Evolutionary conservation across 345 rosid genomes (phyloP).

Genomic region (Euphorbia pulcherrima): DNA sequence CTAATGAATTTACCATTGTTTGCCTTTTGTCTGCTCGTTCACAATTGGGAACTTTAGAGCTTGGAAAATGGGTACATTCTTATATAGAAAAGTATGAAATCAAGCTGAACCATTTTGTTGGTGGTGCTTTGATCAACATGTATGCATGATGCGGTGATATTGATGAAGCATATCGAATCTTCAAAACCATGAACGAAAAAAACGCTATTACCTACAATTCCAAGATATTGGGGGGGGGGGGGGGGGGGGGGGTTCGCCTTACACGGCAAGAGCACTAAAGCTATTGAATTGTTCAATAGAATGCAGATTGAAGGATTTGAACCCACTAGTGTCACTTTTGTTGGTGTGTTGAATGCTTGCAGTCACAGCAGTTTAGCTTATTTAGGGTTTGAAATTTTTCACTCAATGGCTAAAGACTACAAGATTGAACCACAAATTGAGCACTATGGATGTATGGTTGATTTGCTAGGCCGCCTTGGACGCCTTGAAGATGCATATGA

Average conservation of each 20-base stretch:
- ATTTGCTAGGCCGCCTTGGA: constrained; percentile 59
- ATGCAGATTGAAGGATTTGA: constrained; percentile 42
- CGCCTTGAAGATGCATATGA: constrained; percentile 43
- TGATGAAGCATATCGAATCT: constrained; percentile 39
- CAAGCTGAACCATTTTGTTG: constrained; percentile 44
- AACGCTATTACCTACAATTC: constrained; percentile 51
- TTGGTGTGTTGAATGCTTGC: constrained; percentile 55
- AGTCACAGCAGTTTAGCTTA: constrained; percentile 63
- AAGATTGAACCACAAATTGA: constrained; percentile 48
- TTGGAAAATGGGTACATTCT: constrained; percentile 60
- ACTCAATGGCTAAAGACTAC: constrained; percentile 46
- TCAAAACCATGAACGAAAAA: constrained; percentile 37
- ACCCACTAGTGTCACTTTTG: constrained; percentile 52
- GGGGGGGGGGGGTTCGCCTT: constrained; percentile 54
- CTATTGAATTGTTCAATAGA: constrained; percentile 36
- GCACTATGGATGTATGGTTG: constrained; percentile 65
- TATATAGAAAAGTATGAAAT: constrained; percentile 38
- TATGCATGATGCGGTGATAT: constrained; percentile 55
- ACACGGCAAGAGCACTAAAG: constrained; percentile 52
- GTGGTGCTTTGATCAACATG: constrained; percentile 65
- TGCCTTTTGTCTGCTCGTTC: constrained; percentile 63
- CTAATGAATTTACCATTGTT: constrained; percentile 55
- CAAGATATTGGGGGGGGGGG: constrained; percentile 56
- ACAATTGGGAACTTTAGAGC: constrained; percentile 53
- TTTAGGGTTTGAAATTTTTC: constrained; percentile 47